A percentile compares a stretch with the other conserved stretches of the same genome.
Conservation (phyloP, 202 grass and related monocot species). For the Saccharum hybrid region DNA sequence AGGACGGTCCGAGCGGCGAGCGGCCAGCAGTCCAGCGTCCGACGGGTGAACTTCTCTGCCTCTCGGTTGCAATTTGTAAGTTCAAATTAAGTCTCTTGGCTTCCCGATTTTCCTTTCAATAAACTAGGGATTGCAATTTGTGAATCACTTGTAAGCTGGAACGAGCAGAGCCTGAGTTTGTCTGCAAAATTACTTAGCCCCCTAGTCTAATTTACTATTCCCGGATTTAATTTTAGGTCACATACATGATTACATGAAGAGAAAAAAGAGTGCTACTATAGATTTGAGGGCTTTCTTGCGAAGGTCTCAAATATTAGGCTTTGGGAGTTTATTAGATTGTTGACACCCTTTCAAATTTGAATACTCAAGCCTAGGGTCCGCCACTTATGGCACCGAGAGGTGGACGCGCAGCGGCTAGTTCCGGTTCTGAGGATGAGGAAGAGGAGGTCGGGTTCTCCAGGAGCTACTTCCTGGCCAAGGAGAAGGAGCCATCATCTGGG, state of each 20-base stretch:
- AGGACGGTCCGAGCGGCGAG: too few species aligned
- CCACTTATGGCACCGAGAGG: constrained; percentile 47
- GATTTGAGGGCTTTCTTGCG: background rate
- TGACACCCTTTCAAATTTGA: background rate
- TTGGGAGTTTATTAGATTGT: background rate
- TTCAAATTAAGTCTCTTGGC: too few species aligned
- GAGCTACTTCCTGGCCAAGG: constrained; percentile 96
- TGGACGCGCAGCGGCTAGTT: constrained; percentile 42
- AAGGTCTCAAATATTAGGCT: background rate
- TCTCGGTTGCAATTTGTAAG: too few species aligned
- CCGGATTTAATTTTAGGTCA: background rate
- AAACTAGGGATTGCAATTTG: background rate
- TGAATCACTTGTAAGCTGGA: background rate
- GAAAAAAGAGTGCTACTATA: background rate
- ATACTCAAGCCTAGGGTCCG: background rate
- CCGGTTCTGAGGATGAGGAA: constrained; percentile 54
- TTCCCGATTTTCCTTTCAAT: background rate
- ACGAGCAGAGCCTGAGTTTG: too few species aligned
- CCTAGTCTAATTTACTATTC: background rate
- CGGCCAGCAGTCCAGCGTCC: too few species aligned
- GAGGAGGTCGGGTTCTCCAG: constrained; percentile 83
- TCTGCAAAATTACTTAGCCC: background rate
- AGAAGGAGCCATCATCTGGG: constrained; percentile 70
- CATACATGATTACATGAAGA: background rate
- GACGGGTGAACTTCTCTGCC: too few species aligned